These are phyloP conservation scores for Microbotryum scabiosae DNA, from an alignment of 1,284 basidiomycete genomes.

Conservation along the genomic window DNA sequence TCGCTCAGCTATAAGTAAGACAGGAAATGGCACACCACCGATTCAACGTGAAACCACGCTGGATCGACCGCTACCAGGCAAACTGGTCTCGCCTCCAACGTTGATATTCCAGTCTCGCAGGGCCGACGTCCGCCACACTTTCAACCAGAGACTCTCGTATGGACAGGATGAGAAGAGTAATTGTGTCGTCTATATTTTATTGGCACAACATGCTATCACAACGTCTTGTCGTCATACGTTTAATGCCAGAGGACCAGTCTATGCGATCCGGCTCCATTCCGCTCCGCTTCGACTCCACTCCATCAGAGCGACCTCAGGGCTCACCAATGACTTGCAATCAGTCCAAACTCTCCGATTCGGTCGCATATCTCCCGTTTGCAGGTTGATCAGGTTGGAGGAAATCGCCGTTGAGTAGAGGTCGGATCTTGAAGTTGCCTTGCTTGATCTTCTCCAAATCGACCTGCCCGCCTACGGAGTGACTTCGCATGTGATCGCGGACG, in stretches of 20 bases:
- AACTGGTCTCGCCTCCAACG: no score
- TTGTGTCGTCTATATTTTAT: not conserved
- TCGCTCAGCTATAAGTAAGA: no score
- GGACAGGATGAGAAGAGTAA: no score
- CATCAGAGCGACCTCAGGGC: not conserved
- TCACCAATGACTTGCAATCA: not conserved
- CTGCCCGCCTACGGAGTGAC: slow-evolving; percentile 17
- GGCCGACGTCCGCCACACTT: no score
- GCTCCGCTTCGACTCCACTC: not conserved
- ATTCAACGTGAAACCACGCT: no score
- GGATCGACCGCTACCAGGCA: no score
- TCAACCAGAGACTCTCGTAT: no score
- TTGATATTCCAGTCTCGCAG: no score
- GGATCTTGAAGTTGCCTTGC: slow-evolving; percentile 23
- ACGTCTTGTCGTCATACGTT: not conserved
- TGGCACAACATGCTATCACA: not conserved
- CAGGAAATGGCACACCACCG: no score
- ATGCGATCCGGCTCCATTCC: not conserved
- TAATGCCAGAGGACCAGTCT: not conserved
- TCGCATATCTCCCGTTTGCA: not conserved
- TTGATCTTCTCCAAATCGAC: slow-evolving; percentile 27
- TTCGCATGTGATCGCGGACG: slow-evolving; percentile 68
- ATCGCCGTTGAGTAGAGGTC: slow-evolving; percentile 18
- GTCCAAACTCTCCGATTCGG: slow-evolving; percentile 13
- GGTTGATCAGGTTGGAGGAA: slow-evolving; percentile 20